These are phyloP conservation scores for Ophiostoma ips DNA, from an alignment of 2,329 filamentous ascomycete species.

Conservation along the genomic window DNA sequence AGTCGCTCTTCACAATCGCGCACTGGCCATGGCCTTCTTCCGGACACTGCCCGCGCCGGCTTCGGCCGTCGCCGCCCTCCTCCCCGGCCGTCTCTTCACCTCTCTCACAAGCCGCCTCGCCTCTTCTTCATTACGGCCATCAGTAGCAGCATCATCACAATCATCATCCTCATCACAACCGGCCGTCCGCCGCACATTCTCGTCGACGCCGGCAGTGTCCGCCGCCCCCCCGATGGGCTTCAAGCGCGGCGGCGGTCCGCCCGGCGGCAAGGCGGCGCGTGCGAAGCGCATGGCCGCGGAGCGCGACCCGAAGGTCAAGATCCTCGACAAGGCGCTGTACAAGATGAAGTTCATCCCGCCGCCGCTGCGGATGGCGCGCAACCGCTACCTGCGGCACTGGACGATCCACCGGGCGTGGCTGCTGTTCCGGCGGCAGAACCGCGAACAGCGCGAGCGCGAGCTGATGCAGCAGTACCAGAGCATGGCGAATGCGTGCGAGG, in stretches of 20 bases:
- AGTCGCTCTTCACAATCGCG: not conserved
- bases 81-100: slow-evolving; percentile 5
- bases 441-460: slow-evolving; percentile 49
- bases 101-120: slow-evolving; percentile 4
- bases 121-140: not conserved
- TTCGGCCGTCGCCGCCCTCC: not conserved
- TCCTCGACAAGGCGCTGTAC: slow-evolving; percentile 21
- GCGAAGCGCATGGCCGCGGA: slow-evolving; percentile 10
- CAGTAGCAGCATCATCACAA: not conserved
- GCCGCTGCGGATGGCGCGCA: slow-evolving; percentile 78
- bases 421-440: slow-evolving; percentile 58
- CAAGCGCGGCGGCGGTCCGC: not conserved
- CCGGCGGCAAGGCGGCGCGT: not conserved
- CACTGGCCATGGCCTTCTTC: not conserved
- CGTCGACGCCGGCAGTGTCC: not conserved
- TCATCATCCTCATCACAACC: no score
- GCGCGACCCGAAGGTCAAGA: slow-evolving; percentile 21
- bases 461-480: slow-evolving; percentile 67
- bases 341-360: slow-evolving; percentile 27
- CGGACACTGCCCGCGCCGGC: not conserved
- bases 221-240: not conserved
- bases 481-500: slow-evolving; percentile 79
- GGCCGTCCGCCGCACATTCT: slow-evolving; percentile 7
- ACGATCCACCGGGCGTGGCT: slow-evolving; percentile 96
- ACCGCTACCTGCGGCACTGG: slow-evolving; percentile 86